Evolutionary conservation across 2,329 filamentous ascomycete species (phyloP).

Genomic region (Arachnomyces sp.): DNA sequence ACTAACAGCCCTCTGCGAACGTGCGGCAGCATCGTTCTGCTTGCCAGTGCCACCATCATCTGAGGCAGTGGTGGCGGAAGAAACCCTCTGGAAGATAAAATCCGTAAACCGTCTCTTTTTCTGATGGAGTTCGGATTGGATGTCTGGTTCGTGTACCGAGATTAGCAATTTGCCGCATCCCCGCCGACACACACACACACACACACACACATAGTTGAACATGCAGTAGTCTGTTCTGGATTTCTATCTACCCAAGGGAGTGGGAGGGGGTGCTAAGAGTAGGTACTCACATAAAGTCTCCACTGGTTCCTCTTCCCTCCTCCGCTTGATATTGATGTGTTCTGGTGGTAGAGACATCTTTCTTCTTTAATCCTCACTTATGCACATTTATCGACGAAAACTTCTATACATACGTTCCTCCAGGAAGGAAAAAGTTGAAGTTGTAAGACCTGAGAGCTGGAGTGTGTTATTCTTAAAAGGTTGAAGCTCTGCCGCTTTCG

Average conservation of each 20-base stretch:
- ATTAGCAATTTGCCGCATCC: no score
- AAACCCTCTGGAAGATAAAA: conserved; percentile 39
- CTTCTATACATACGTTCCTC: no score
- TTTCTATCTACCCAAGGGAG: conserved; percentile 12
- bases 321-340: conserved; percentile 48
- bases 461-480: no score
- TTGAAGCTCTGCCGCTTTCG: no score
- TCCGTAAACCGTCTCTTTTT: conserved; percentile 42
- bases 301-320: conserved; percentile 49
- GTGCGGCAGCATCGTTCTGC: conserved; percentile 11
- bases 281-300: conserved; percentile 42
- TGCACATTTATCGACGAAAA: no score
- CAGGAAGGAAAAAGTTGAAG: no score
- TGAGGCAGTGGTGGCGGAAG: conserved; percentile 10
- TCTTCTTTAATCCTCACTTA: no score
- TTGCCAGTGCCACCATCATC: conserved; percentile 4
- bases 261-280: conserved; percentile 8
- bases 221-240: conserved; percentile 14
- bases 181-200: no score
- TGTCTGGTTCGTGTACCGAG: no score
- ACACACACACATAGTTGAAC: no score
- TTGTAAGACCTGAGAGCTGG: no score
- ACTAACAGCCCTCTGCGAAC: conserved; percentile 5
- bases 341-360: conserved; percentile 41
- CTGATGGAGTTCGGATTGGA: conserved; percentile 36